phyloP scores from a whole-genome alignment of 1,284 basidiomycete species.

The Moniliella sp. region DNA sequence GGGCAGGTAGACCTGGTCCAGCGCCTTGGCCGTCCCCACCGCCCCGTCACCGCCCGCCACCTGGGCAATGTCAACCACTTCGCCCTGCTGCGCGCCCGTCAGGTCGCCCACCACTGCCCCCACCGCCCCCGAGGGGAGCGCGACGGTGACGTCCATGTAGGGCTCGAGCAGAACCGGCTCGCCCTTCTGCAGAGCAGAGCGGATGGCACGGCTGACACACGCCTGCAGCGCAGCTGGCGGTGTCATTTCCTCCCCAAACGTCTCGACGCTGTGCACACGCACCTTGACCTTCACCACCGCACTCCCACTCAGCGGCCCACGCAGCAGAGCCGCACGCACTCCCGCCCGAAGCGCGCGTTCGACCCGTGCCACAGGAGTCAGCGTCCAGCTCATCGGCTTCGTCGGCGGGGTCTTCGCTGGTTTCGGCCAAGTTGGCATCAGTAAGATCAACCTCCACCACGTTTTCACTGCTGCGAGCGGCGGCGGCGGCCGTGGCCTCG shows the following conservation, averaged over 20 bases:
- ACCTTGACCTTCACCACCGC: too few species aligned
- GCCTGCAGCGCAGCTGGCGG: slow-evolving; percentile 13
- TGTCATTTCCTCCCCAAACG: slow-evolving; percentile 12
- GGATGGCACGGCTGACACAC: slow-evolving; percentile 10
- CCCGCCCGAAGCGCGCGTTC: too few species aligned
- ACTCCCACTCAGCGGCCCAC: too few species aligned
- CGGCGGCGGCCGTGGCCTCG: slow-evolving; percentile 6
- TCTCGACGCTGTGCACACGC: too few species aligned
- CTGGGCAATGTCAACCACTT: slow-evolving; percentile 24
- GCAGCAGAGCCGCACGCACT: too few species aligned
- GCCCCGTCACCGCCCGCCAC: slow-evolving; percentile 38
- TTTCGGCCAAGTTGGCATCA: background rate
- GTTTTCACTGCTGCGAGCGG: slow-evolving; percentile 11
- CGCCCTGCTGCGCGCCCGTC: slow-evolving; percentile 18
- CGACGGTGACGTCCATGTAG: slow-evolving; percentile 22
- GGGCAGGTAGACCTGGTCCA: slow-evolving; percentile 37
- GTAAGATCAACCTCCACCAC: slow-evolving; percentile 8
- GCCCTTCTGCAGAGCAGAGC: slow-evolving; percentile 6
- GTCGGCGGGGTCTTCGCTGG: too few species aligned
- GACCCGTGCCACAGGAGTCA: too few species aligned
- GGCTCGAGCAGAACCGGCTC: slow-evolving; percentile 19
- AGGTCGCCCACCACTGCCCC: slow-evolving; percentile 26
- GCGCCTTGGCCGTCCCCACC: slow-evolving; percentile 37
- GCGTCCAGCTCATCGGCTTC: too few species aligned
- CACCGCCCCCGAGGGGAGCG: slow-evolving; percentile 8